Percentiles rank a stretch among this genome's conserved stretches.
phyloP scores from a whole-genome alignment of 768 basidiomycete species.

The Hebeloma cylindrosporum region DNA sequence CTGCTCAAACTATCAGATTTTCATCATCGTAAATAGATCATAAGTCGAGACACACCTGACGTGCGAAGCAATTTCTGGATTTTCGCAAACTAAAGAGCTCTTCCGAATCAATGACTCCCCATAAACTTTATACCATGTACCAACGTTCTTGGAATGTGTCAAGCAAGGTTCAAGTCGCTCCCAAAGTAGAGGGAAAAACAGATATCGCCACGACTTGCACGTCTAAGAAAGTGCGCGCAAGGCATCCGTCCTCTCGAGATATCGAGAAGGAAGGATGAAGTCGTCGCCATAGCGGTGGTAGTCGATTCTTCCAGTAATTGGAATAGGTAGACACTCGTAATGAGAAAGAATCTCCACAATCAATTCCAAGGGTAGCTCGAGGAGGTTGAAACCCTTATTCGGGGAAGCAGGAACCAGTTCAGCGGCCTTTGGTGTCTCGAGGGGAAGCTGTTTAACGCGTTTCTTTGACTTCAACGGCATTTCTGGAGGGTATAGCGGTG shows the following conservation, averaged over 20 bases:
- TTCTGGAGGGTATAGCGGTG: no score
- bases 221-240: constrained; percentile 37
- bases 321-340: constrained; percentile 22
- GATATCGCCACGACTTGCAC: constrained; percentile 24
- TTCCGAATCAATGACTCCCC: constrained; percentile 25
- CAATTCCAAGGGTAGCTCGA: constrained; percentile 31
- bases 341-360: constrained; percentile 32
- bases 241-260: constrained; percentile 26
- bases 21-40: background rate
- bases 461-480: no score
- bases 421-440: no score
- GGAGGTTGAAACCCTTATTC: constrained; percentile 13
- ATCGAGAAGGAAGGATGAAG: no score
- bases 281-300: background rate
- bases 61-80: constrained; percentile 21
- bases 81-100: constrained; percentile 24
- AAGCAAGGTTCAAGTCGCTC: constrained; percentile 32
- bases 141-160: constrained; percentile 7
- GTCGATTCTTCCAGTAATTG: constrained; percentile 5
- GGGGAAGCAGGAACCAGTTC: no score
- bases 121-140: constrained; percentile 26
- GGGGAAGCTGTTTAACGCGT: no score
- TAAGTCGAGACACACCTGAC: constrained; percentile 21
- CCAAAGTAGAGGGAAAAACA: constrained; percentile 33
- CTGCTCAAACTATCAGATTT: constrained; percentile 11